Base-by-base conservation (phyloP, 2,329 filamentous ascomycete genomes). In the Orbilia brochopaga region DNA sequence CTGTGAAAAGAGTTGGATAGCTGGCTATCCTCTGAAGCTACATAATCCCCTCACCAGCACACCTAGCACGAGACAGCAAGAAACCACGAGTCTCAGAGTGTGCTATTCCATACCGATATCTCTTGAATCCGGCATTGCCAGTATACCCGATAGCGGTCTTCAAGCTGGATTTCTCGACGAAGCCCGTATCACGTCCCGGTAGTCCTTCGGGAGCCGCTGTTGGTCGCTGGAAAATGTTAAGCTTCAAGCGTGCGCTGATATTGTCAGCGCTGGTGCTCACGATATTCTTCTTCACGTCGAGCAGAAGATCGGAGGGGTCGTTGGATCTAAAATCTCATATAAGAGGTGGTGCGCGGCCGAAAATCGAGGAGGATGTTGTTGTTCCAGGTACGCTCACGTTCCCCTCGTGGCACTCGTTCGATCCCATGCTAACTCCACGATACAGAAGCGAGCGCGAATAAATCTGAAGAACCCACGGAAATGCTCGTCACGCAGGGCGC, bases 81-180 rank as follows among this genome's bases (percentile, higher is more conserved):
- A 1, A 13, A 15, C 57, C 32, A 13, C 48, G 24, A 55, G 13
- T 17, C 37, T 48, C 40, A 21, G 17, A n/a, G 44, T 10, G 24
- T 23, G n/a, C n/a, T n/a, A 13, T 24, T 21, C 46, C 44, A 19
- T 23, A 5, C 58, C n/a, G 37, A n/a, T 40, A 2, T 32, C 32
- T 2, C 23, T 23, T 24, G 24, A 19, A n/a, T 17, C 21, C 19
- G 27, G 6, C 48, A 37, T 27, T 48, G 6, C 32, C 37, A 44
- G 19, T 48, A n/a, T 21, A 15, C 21, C 5, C 35, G n/a, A 55
- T 40, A 27, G 23, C 54, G 23, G 15, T 21, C n/a, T 42, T 42
- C 67, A 72, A 72, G 51, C 60, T 72, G 67, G 67, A 65, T 72
- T 65, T 72, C 67, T 65, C 60, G 51, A 52, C 55, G 13, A 65